These are phyloP conservation scores for Aspergillus ruber DNA, from an alignment of 2,329 filamentous ascomycete genomes.

Conservation along the genomic window DNA sequence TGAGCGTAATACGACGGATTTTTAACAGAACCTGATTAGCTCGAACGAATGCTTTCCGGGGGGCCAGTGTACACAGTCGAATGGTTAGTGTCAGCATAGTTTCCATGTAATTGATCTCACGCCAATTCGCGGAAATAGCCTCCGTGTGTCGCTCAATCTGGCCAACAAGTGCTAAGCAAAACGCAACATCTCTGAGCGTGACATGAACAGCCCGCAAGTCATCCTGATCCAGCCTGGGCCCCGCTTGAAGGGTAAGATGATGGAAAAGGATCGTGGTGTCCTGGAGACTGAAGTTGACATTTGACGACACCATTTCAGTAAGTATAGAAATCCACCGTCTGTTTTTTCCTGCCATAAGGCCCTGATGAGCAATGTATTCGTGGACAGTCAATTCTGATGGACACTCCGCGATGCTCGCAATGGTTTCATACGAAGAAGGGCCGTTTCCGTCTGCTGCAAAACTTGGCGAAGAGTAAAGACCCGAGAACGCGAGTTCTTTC, in stretches of 20 bases:
- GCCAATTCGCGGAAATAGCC: slow-evolving; percentile 50
- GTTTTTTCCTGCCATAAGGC: slow-evolving; percentile 1
- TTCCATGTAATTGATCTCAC: slow-evolving; percentile 55
- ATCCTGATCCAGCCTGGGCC: slow-evolving; percentile 37
- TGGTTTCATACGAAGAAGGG: slow-evolving; percentile 46
- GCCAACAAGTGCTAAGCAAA: slow-evolving; percentile 45
- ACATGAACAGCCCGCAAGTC: slow-evolving; percentile 44
- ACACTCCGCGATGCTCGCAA: slow-evolving; percentile 28
- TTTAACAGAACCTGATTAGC: slow-evolving; percentile 31
- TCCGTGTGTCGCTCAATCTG: slow-evolving; percentile 45
- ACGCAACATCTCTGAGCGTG: slow-evolving; percentile 44
- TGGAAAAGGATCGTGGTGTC: slow-evolving; percentile 45
- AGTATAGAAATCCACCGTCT: slow-evolving; percentile 46
- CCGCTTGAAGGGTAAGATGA: slow-evolving; percentile 51
- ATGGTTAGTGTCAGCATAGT: slow-evolving; percentile 48
- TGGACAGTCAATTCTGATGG: too few species aligned
- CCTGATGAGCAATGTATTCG: too few species aligned
- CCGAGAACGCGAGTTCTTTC: slow-evolving; percentile 28
- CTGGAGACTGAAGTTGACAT: slow-evolving; percentile 55
- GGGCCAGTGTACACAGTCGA: slow-evolving; percentile 29
- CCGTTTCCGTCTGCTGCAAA: slow-evolving; percentile 26
- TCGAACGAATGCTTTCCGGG: slow-evolving; percentile 8
- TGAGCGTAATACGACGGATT: slow-evolving; percentile 39
- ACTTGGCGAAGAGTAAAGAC: slow-evolving; percentile 16
- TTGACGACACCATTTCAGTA: slow-evolving; percentile 46